Percentiles rank a stretch among this genome's conserved stretches.
phyloP scores from a whole-genome alignment of 2,329 filamentous ascomycete species.

The Stenocarpella maydis region DNA sequence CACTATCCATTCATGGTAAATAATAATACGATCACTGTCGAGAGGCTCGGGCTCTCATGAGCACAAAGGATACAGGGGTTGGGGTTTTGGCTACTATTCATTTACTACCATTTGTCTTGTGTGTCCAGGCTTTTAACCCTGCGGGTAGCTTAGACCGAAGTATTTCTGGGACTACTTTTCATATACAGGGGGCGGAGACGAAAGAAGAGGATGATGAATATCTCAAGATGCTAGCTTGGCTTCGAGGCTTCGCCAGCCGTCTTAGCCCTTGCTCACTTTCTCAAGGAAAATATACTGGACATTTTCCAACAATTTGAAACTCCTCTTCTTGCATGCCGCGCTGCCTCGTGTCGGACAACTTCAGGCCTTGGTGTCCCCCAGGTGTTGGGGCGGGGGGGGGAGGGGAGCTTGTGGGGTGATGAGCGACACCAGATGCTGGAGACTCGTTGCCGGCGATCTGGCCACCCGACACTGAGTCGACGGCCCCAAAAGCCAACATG shows the following conservation, averaged over 20 bases:
- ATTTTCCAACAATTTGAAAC: neutral
- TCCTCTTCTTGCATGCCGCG: too few species aligned
- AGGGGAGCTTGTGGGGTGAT: too few species aligned
- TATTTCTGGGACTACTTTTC: neutral
- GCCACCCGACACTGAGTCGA: neutral
- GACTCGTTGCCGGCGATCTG: neutral
- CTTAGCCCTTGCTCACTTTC: neutral
- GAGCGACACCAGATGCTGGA: neutral
- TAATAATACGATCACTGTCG: slow-evolving; percentile 24
- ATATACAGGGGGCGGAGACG: slow-evolving; percentile 1
- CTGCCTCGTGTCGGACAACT: neutral
- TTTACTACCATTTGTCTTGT: neutral
- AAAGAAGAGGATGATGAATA: neutral
- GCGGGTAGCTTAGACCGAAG: slow-evolving; percentile 1
- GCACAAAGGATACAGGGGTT: neutral
- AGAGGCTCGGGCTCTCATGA: slow-evolving; percentile 8
- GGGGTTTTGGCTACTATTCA: slow-evolving; percentile 11
- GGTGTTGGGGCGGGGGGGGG: too few species aligned
- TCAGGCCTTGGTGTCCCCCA: neutral
- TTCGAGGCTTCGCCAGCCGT: neutral
- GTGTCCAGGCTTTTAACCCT: slow-evolving; percentile 1
- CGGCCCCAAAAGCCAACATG: too few species aligned
- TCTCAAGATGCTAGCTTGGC: neutral
- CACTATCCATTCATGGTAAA: slow-evolving; percentile 25
- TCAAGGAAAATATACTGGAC: slow-evolving; percentile 23